Evolutionary conservation across 768 basidiomycete species (phyloP).

Genomic region (Collybiopsis confluens): DNA sequence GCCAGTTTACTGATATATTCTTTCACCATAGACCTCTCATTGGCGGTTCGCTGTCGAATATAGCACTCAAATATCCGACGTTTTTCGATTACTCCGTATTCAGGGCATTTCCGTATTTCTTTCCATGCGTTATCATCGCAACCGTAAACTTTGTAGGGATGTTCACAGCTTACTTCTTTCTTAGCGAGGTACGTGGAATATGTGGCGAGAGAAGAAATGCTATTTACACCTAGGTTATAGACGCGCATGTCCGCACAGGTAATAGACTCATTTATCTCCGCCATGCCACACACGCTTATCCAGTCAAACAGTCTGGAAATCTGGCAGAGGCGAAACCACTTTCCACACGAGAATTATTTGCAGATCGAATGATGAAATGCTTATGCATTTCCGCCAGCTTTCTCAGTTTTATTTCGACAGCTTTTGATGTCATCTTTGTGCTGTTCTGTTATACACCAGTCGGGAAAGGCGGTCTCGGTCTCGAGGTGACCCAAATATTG

Average conservation of each 20-base stretch:
- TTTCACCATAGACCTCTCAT: slow-evolving; percentile 46
- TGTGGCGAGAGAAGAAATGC: neutral
- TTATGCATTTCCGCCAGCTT: slow-evolving; percentile 49
- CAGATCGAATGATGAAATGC: slow-evolving; percentile 50
- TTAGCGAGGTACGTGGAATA: slow-evolving; percentile 45
- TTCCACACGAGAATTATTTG: slow-evolving; percentile 28
- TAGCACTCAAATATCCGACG: slow-evolving; percentile 43
- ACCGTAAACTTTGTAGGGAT: slow-evolving; percentile 36
- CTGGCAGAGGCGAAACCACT: neutral
- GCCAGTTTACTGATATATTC: neutral
- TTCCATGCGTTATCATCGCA: slow-evolving; percentile 52
- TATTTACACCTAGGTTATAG: neutral
- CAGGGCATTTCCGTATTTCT: slow-evolving; percentile 50
- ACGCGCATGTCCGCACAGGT: slow-evolving; percentile 29
- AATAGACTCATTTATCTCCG: slow-evolving; percentile 8
- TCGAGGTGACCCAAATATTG: slow-evolving; percentile 35
- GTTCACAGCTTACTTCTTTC: slow-evolving; percentile 38
- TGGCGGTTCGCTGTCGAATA: slow-evolving; percentile 58
- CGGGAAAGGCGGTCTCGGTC: slow-evolving; percentile 50
- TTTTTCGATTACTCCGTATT: slow-evolving; percentile 42
- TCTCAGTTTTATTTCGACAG: slow-evolving; percentile 49
- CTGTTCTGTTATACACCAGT: slow-evolving; percentile 65
- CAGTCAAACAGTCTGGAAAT: slow-evolving; percentile 34
- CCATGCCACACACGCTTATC: neutral
- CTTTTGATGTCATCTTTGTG: slow-evolving; percentile 68